These are phyloP conservation scores for Ilyonectria mors-panacis DNA, from an alignment of 2,329 filamentous ascomycete species.

Conservation along the genomic window DNA sequence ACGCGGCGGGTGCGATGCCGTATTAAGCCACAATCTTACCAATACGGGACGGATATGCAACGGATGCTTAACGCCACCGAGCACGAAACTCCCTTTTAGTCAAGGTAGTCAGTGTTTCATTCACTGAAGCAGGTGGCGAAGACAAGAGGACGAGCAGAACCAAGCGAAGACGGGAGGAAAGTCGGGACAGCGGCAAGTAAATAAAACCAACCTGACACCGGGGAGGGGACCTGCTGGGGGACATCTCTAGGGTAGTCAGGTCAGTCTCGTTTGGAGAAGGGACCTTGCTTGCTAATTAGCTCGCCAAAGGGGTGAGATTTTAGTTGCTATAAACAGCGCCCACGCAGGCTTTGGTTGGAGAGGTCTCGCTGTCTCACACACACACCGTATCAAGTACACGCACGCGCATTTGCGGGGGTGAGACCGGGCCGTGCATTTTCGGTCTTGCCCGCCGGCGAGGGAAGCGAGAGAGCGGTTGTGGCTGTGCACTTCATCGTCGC, in stretches of 20 bases:
- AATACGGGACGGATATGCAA: background rate
- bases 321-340: constrained; percentile 11
- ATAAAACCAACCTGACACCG: background rate
- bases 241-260: constrained; percentile 18
- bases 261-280: background rate
- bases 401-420: background rate
- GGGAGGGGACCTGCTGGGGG: background rate
- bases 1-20: background rate
- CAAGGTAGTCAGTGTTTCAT: too few species aligned
- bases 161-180: background rate
- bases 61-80: background rate
- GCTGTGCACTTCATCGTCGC: constrained; percentile 5
- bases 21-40: background rate
- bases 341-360: background rate
- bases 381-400: background rate
- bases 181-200: background rate
- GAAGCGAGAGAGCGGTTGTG: background rate
- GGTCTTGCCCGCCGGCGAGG: background rate
- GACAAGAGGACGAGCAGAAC: background rate
- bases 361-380: background rate
- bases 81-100: background rate
- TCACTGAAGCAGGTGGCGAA: background rate
- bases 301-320: constrained; percentile 23
- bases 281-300: background rate
- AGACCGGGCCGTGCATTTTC: background rate